Evolutionary conservation across 257 asterid genomes (phyloP).

Genomic region (Jasminum sambac): DNA sequence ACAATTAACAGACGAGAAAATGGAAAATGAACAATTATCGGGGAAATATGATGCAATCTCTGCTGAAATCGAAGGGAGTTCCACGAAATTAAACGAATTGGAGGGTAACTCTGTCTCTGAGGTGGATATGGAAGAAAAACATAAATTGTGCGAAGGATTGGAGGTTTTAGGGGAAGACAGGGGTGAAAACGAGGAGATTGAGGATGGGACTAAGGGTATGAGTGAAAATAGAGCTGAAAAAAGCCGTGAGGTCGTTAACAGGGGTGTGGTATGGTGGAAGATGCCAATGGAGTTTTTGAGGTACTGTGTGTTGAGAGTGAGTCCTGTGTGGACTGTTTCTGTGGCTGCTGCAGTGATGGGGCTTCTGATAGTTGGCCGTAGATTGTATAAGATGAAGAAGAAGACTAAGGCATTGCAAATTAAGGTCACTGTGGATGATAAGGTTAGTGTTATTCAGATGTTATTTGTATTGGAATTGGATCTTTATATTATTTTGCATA

Average conservation of each 20-base stretch:
- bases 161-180: constrained; percentile 34
- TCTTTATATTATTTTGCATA: constrained; percentile 1
- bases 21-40: constrained; percentile 29
- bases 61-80: constrained; percentile 31
- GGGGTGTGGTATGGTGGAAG: constrained; percentile 87
- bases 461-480: constrained; percentile 24
- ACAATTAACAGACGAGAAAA: constrained; percentile 31
- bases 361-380: constrained; percentile 69
- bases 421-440: constrained; percentile 76
- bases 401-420: constrained; percentile 62
- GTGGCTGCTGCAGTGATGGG: constrained; percentile 88
- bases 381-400: constrained; percentile 77
- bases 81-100: constrained; percentile 28
- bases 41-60: constrained; percentile 31
- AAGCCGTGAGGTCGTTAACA: constrained; percentile 48
- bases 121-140: constrained; percentile 25
- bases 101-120: constrained; percentile 26
- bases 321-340: constrained; percentile 80
- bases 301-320: constrained; percentile 62
- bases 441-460: constrained; percentile 52
- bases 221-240: constrained; percentile 27
- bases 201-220: constrained; percentile 23
- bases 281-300: constrained; percentile 72
- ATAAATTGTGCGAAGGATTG: constrained; percentile 20
- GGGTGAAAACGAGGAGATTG: constrained; percentile 26